A percentile compares a stretch with the other conserved stretches of the same genome.
Conservation (phyloP, 2,329 filamentous ascomycete genomes). For the Ophidiomyces ophidiicola region DNA sequence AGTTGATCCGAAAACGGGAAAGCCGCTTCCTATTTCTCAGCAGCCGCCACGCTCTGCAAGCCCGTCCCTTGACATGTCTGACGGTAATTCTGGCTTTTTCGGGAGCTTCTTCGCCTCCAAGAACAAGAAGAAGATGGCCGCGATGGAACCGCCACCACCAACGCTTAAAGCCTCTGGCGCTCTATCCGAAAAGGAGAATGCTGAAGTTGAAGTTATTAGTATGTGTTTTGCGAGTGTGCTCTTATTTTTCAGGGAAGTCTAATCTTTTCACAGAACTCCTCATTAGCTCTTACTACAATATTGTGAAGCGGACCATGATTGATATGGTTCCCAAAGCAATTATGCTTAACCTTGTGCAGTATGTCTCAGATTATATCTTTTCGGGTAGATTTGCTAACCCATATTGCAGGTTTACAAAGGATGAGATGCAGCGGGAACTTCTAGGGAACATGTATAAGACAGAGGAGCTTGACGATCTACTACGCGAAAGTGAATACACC, state of each 20-base stretch:
- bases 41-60: conserved; percentile 62
- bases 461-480: conserved; percentile 77
- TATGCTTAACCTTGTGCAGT: conserved; percentile 94
- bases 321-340: conserved; percentile 99
- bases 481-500: conserved; percentile 98
- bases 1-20: conserved; percentile 97
- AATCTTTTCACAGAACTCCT: conserved; percentile 56
- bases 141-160: conserved; percentile 90
- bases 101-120: conserved; percentile 97
- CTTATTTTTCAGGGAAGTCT: not conserved
- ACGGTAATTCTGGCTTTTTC: conserved; percentile 70
- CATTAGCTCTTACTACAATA: conserved; percentile 95
- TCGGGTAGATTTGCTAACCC: conserved; percentile 4
- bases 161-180: conserved; percentile 89
- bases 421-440: conserved; percentile 95
- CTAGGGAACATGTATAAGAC: conserved; percentile 95
- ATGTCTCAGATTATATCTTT: conserved; percentile 34
- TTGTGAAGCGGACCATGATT: conserved; percentile 95
- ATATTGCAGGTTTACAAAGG: conserved; percentile 65
- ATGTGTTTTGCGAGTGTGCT: too few relatives aligned
- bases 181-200: conserved; percentile 81
- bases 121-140: conserved; percentile 99
- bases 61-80: conserved; percentile 54
- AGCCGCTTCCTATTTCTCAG: conserved; percentile 59
- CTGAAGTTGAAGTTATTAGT: conserved; percentile 98